Base-by-base conservation (phyloP, 768 basidiomycete genomes). In the Termitomyces heimii region DNA sequence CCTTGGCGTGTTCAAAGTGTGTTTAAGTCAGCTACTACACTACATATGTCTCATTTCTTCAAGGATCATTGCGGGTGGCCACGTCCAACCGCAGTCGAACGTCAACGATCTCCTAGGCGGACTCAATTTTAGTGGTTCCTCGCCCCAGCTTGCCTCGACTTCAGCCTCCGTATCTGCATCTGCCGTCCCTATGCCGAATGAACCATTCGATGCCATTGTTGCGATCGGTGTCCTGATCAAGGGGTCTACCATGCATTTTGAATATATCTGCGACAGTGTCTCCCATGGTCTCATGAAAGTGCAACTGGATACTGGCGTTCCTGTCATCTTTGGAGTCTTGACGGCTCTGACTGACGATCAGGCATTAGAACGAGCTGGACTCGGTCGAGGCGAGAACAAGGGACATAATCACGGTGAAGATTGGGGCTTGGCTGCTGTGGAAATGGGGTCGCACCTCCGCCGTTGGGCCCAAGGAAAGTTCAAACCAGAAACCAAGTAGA, bases 161-260 rank as follows among this genome's bases (percentile, higher is more conserved):
- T 80, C 84, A 16, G 75, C 81, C 16, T 73, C 83, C 2, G 67
- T 75, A 26, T 63, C 61, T 24, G 55, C 66, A 24, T 63, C 61
- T 24, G 55, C 66, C 54, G 60, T 71, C 16, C 53, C 62, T 34
- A 75, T 73, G 62, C 73, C 79, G 39, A 79, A 82, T 42, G 77
- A 80, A 54, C 88, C 96, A 0, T 98, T 98, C 64, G 89, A 96
- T 70, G 97, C 94, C 14, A 86, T 97, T 62, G 96, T 99, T 69
- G 94, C 97, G 53, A 92, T 98, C 67, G 97, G 97, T 14, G 94
- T 96, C 37, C 86, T 99, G 69, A 97, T 99, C 79, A 99, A 99
- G 70, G 96, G 97, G 53, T 79, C 85, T 1, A 98, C 97, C 18
- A 97, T 97, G 94, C 97, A 99, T 76, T 99, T 98, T 71, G 97